Conservation (phyloP, 495 filamentous ascomycete species). For the Letharia lupina region DNA sequence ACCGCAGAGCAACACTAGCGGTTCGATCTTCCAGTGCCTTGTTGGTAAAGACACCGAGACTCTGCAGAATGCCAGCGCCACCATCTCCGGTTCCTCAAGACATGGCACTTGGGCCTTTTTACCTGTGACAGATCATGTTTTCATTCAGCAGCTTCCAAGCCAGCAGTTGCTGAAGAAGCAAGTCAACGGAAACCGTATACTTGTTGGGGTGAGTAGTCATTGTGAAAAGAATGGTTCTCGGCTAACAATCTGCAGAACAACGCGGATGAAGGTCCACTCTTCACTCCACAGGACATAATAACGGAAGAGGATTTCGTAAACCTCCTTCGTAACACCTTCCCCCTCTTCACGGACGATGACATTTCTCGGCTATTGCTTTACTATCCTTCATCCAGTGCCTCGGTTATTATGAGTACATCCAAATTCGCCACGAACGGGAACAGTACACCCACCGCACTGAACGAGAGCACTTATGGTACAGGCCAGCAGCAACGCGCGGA, state of each 20-base stretch:
- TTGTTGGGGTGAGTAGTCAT: conserved; percentile 38
- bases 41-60: conserved; percentile 39
- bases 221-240: not conserved
- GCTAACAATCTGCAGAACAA: conserved; percentile 37
- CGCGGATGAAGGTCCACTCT: conserved; percentile 45
- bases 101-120: conserved; percentile 51
- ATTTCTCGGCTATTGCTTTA: conserved; percentile 36
- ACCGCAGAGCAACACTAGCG: conserved; percentile 23
- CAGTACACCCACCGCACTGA: conserved; percentile 37
- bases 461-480: conserved; percentile 41
- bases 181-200: conserved; percentile 45
- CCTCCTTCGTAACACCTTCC: conserved; percentile 42
- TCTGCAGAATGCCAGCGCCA: conserved; percentile 49
- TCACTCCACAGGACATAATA: conserved; percentile 45
- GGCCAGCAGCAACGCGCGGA: conserved; percentile 43
- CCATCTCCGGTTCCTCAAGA: conserved; percentile 38
- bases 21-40: conserved; percentile 48
- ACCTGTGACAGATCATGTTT: conserved; percentile 54
- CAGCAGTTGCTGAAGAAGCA: conserved; percentile 41
- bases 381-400: conserved; percentile 37
- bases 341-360: conserved; percentile 41
- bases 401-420: conserved; percentile 19
- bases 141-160: conserved; percentile 46
- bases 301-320: conserved; percentile 36
- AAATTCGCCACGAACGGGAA: conserved; percentile 40